phyloP scores from a whole-genome alignment of 192 early-diverging fungal species.

The Glomus cerebriforme region DNA sequence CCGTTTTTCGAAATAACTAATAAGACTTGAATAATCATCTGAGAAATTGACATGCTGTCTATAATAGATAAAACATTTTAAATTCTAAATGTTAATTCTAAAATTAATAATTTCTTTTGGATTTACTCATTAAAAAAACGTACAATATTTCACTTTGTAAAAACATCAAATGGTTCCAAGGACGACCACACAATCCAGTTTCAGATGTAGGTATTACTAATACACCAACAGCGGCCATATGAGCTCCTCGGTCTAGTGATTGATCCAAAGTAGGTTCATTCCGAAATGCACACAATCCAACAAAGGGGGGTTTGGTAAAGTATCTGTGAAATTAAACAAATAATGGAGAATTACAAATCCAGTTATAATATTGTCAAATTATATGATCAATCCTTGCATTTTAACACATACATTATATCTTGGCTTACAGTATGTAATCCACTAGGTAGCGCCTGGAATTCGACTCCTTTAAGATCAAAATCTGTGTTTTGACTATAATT shows the following conservation, averaged over 20 bases:
- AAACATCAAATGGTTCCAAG: slow-evolving; percentile 53
- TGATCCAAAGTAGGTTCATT: slow-evolving; percentile 39
- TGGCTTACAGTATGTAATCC: slow-evolving; percentile 52
- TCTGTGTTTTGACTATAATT: slow-evolving; percentile 36
- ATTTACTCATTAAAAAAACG: background rate
- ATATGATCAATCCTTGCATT: background rate
- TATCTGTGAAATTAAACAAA: slow-evolving; percentile 42
- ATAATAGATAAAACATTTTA: background rate
- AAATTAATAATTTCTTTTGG: background rate
- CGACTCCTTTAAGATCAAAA: slow-evolving; percentile 48
- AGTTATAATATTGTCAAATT: background rate
- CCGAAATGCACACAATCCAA: slow-evolving; percentile 51
- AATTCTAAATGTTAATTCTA: background rate
- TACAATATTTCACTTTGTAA: slow-evolving; percentile 46
- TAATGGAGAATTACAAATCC: background rate
- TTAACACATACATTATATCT: slow-evolving; percentile 51
- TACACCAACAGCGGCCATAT: slow-evolving; percentile 53
- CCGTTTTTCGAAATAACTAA: slow-evolving; percentile 25
- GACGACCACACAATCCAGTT: slow-evolving; percentile 47
- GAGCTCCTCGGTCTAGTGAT: slow-evolving; percentile 50
- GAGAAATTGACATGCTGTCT: slow-evolving; percentile 16
- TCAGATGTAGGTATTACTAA: slow-evolving; percentile 46
- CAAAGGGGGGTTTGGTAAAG: slow-evolving; percentile 43
- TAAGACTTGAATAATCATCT: slow-evolving; percentile 25
- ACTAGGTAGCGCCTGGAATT: slow-evolving; percentile 58